Conservation (phyloP, 2,329 filamentous ascomycete species). For the Mariannaea sp. region DNA sequence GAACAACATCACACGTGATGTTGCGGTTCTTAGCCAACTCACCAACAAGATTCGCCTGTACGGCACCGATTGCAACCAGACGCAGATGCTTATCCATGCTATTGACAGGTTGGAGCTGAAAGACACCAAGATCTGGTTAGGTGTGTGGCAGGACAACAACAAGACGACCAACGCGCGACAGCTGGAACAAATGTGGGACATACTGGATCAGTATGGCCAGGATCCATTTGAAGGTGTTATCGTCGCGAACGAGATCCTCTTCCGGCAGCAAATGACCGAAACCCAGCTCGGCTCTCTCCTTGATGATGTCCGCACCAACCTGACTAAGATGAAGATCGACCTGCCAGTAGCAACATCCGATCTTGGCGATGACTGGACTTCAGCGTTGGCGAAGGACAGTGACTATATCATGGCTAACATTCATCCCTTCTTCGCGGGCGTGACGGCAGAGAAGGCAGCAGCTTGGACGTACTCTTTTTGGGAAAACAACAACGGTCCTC, state of each 20-base stretch:
- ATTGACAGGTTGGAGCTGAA: slow-evolving; percentile 75
- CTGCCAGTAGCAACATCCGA: slow-evolving; percentile 87
- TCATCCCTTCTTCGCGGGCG: slow-evolving; percentile 92
- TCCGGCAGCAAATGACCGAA: slow-evolving; percentile 75
- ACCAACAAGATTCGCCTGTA: slow-evolving; percentile 89
- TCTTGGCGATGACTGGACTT: slow-evolving; percentile 85
- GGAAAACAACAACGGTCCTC: slow-evolving; percentile 66
- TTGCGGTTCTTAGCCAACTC: slow-evolving; percentile 87
- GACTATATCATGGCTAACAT: slow-evolving; percentile 97
- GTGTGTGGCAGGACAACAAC: slow-evolving; percentile 90
- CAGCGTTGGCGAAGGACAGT: slow-evolving; percentile 68
- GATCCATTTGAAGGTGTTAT: slow-evolving; percentile 81
- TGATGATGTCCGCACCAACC: slow-evolving; percentile 69
- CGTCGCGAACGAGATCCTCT: slow-evolving; percentile 78
- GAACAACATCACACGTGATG: slow-evolving; percentile 91
- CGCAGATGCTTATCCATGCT: slow-evolving; percentile 86
- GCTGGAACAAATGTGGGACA: slow-evolving; percentile 79
- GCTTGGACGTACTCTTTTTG: slow-evolving; percentile 86
- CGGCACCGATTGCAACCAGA: slow-evolving; percentile 97
- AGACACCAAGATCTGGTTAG: slow-evolving; percentile 86
- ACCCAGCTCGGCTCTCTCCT: slow-evolving; percentile 68
- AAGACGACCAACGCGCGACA: slow-evolving; percentile 83
- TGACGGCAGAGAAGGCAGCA: slow-evolving; percentile 69
- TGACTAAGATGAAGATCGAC: slow-evolving; percentile 67
- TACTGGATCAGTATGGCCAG: slow-evolving; percentile 71